These are phyloP conservation scores for Starmerella vaccinii DNA, from an alignment of 805 yeast genomes.

Conservation along the genomic window DNA sequence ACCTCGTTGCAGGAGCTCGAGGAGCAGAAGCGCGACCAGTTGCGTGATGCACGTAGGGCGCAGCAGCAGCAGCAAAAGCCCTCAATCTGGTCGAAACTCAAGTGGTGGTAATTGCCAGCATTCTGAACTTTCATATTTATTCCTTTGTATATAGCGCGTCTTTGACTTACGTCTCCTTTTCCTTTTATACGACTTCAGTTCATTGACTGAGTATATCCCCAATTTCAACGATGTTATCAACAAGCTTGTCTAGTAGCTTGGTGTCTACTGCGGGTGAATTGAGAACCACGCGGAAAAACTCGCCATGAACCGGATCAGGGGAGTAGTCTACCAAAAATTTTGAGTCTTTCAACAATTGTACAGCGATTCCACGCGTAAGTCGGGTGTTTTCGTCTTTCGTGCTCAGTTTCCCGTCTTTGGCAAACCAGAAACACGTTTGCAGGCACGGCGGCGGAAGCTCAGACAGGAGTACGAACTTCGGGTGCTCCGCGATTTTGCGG, in stretches of 20 bases:
- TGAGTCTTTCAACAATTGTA: constrained; percentile 50
- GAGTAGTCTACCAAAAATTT: constrained; percentile 68
- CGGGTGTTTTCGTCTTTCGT: constrained; percentile 38
- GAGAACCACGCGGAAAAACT: constrained; percentile 76
- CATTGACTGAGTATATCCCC: constrained; percentile 3
- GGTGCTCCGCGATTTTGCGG: constrained; percentile 30
- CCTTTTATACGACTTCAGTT: neutral
- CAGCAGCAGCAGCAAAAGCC: neutral
- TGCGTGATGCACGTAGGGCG: neutral
- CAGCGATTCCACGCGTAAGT: constrained; percentile 52
- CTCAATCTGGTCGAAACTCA: constrained; percentile 4
- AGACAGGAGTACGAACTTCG: constrained; percentile 48
- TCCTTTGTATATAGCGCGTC: neutral
- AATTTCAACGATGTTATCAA: constrained; percentile 24
- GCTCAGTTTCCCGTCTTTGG: constrained; percentile 35
- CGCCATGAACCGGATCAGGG: constrained; percentile 56
- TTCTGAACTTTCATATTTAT: neutral
- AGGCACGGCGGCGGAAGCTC: constrained; percentile 59
- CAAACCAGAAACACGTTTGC: constrained; percentile 73
- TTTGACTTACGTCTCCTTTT: neutral
- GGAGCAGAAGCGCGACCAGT: constrained; percentile 9
- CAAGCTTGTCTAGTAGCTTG: constrained; percentile 38
- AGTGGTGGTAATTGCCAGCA: constrained; percentile 9
- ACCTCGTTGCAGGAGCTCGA: constrained; percentile 14
- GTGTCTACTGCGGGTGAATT: constrained; percentile 53